Conservation (phyloP, 1,284 basidiomycete genomes). For the Ustilago shanxiensis region DNA sequence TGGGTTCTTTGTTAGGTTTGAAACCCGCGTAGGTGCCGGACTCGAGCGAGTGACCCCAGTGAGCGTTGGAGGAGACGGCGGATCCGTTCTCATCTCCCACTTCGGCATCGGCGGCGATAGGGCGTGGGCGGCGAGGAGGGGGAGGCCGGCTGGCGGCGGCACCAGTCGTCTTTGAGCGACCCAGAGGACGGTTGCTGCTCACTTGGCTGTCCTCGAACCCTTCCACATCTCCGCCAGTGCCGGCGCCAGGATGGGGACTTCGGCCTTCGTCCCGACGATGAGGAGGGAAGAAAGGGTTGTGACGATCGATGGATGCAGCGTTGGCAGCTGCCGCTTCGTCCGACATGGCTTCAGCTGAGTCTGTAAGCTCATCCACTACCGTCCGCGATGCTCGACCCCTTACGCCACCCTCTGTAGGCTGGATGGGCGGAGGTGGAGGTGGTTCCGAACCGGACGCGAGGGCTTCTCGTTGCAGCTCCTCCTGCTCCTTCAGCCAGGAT, state of each 20-base stretch:
- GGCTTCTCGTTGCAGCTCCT: slow-evolving; percentile 62
- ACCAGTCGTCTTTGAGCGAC: slow-evolving; percentile 56
- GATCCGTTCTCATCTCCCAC: slow-evolving; percentile 13
- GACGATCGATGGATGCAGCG: slow-evolving; percentile 63
- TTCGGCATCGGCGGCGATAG: slow-evolving; percentile 7
- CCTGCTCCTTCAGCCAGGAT: slow-evolving; percentile 68
- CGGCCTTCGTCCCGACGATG: slow-evolving; percentile 53
- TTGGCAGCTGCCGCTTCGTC: slow-evolving; percentile 57
- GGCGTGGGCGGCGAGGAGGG: slow-evolving; percentile 41
- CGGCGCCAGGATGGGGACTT: slow-evolving; percentile 17
- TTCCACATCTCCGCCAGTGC: slow-evolving; percentile 2
- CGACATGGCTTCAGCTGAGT: slow-evolving; percentile 58
- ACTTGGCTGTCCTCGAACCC: slow-evolving; percentile 42
- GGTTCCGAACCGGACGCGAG: slow-evolving; percentile 53
- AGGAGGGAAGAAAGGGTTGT: slow-evolving; percentile 65
- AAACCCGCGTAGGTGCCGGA: slow-evolving; percentile 63
- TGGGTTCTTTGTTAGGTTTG: slow-evolving; percentile 55
- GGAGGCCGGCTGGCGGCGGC: slow-evolving; percentile 17
- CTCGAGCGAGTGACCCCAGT: slow-evolving; percentile 58
- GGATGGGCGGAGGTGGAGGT: slow-evolving; percentile 54
- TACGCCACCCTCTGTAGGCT: slow-evolving; percentile 47
- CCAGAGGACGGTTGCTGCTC: slow-evolving; percentile 50
- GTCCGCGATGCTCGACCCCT: slow-evolving; percentile 43
- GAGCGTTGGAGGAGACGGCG: slow-evolving; percentile 27
- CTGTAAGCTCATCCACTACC: slow-evolving; percentile 58